Base-by-base conservation (phyloP, 352 stramenopile genomes). In the Blastocystis sp. region DNA sequence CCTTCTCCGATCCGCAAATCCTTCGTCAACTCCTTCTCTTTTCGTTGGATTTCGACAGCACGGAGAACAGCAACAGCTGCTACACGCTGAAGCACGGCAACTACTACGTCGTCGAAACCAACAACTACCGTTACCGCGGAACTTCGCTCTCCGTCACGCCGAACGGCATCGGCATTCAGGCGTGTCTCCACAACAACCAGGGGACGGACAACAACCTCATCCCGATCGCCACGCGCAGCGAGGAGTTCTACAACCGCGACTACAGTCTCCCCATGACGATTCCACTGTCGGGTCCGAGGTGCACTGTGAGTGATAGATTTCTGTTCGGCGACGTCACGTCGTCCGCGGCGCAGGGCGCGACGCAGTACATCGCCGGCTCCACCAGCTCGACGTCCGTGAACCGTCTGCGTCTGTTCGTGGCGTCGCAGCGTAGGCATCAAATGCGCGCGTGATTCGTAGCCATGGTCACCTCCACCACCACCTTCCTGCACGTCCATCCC, bases 271-370 rank as follows among this genome's bases (percentile, higher is more conserved):
- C 74, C 3, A 59, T 59, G 9, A 24, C 66, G 4, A 70, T 70
- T 41, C 74, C 74, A 1, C 39, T 74, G 63, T 74, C 31, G 21
- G 6, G 4, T 9, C 6, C 35, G 9, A 41, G 21, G 31, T 13
- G 29, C 24, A 24, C 26, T 10, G 10, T 74, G 29, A 51, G 9
- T 24, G 13, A 1, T 51, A 74, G 45, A 12, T 24, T 69, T 12
- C 74, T 85, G 3, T 85, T 85, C 35, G 74, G 74, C 16, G 74
- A 85, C 55, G 66, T 85, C 31, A 69, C 51, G 19, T 67, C 74
- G 19, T 24, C 41, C n/a, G 50, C 35, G 19, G 45, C 16, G 19
- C n/a, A 70, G 19, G 24, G 50, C 3, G 51, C 74, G 13, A 51
- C 55, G 19, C n/a, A 29, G 31, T 69, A 33, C 1, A 85, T 85